phyloP scores from a whole-genome alignment of 345 rosid species.

The Limnanthes douglasii region DNA sequence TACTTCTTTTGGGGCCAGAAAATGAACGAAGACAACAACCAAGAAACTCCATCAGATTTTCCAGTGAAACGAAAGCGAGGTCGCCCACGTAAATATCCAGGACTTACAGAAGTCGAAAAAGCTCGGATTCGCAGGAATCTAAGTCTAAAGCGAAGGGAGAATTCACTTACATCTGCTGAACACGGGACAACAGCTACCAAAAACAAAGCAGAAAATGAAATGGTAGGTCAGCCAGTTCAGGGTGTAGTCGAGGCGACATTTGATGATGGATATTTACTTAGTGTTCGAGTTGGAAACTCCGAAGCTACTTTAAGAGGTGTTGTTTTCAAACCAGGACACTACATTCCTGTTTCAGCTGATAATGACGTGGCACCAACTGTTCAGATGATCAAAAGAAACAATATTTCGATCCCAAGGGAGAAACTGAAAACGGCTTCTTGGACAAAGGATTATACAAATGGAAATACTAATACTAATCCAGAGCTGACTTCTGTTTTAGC shows the following conservation, averaged over 20 bases:
- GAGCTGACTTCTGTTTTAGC: conserved; percentile 12
- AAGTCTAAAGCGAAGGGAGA: conserved; percentile 16
- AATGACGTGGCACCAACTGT: conserved; percentile 66
- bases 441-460: conserved; percentile 13
- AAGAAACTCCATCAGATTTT: conserved; percentile 21
- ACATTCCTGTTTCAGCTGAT: conserved; percentile 38
- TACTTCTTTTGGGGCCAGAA: conserved; percentile 1
- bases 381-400: conserved; percentile 57
- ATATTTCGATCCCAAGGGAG: conserved; percentile 15
- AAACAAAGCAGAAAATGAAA: conserved; percentile 16
- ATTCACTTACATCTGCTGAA: conserved; percentile 19
- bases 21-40: conserved; percentile 35
- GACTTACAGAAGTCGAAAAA: conserved; percentile 9
- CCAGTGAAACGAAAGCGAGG: conserved; percentile 69
- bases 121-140: conserved; percentile 9
- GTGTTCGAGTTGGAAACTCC: conserved; percentile 48
- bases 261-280: conserved; percentile 70
- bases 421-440: conserved; percentile 8
- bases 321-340: conserved; percentile 64
- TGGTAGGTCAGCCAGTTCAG: conserved; percentile 58
- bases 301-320: conserved; percentile 53
- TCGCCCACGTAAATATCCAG: conserved; percentile 69
- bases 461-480: conserved; percentile 9
- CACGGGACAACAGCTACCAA: conserved; percentile 14
- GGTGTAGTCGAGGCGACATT: conserved; percentile 64